Conservation (phyloP, 495 filamentous ascomycete species). For the Penicillium desertorum region DNA sequence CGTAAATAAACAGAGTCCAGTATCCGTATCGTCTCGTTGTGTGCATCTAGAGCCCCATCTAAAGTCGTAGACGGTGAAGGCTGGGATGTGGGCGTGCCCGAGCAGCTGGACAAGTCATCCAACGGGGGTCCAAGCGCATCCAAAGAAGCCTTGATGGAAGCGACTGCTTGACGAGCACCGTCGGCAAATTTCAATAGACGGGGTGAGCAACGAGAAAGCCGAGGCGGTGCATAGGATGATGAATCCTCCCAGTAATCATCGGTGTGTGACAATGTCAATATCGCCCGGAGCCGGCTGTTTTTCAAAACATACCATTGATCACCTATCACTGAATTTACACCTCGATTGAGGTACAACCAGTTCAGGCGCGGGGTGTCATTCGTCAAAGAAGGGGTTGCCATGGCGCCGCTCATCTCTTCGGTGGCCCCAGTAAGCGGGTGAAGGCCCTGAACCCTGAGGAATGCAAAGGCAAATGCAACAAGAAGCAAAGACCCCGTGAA, state of each 20-base stretch:
- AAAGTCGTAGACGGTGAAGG: background rate
- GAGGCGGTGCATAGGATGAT: slow-evolving; percentile 6
- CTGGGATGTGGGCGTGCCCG: slow-evolving; percentile 9
- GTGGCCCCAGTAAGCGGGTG: background rate
- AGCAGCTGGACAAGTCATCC: slow-evolving; percentile 8
- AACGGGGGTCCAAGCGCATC: background rate
- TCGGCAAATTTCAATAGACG: slow-evolving; percentile 8
- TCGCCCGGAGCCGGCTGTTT: slow-evolving; percentile 8
- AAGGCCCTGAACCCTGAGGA: background rate
- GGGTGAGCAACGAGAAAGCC: slow-evolving; percentile 11
- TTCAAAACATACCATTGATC: slow-evolving; percentile 14
- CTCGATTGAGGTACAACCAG: slow-evolving; percentile 17
- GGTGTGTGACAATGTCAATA: slow-evolving; percentile 4
- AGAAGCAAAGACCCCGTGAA: slow-evolving; percentile 8
- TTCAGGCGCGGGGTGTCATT: slow-evolving; percentile 3
- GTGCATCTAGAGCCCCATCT: slow-evolving; percentile 3
- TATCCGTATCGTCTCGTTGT: background rate
- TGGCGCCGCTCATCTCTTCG: background rate
- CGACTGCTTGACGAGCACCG: slow-evolving; percentile 11
- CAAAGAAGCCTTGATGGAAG: slow-evolving; percentile 1
- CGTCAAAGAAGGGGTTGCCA: background rate
- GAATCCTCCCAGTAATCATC: slow-evolving; percentile 12
- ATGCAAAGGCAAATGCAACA: slow-evolving; percentile 1
- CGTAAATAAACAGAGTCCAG: background rate
- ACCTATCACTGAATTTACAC: slow-evolving; percentile 1